These are phyloP conservation scores for Citrullus mucosospermus DNA, from an alignment of 306 rosid species.

Conservation along the genomic window DNA sequence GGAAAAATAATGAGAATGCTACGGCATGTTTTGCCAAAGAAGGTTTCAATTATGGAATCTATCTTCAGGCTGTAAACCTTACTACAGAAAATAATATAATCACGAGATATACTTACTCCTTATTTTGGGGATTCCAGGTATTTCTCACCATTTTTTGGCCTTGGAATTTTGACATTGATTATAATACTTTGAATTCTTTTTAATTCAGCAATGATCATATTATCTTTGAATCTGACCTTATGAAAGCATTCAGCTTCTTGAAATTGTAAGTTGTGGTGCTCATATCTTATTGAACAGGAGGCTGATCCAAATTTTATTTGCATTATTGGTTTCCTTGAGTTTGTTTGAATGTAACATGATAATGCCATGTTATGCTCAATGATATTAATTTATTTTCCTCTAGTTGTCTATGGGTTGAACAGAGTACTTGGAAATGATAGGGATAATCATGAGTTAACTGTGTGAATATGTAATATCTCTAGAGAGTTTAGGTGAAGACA, in stretches of 20 bases:
- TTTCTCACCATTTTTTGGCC: neutral
- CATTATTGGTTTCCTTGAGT: neutral
- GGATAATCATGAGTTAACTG: no score
- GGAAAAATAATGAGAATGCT: slow-evolving; percentile 16
- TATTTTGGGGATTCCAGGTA: slow-evolving; percentile 96
- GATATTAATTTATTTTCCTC: neutral
- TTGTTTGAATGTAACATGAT: neutral
- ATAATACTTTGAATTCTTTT: neutral
- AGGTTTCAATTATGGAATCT: slow-evolving; percentile 46
- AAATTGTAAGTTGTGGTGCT: neutral
- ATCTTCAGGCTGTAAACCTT: slow-evolving; percentile 40
- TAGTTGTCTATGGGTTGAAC: neutral
- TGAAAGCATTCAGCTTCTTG: neutral
- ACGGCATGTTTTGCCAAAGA: slow-evolving; percentile 20
- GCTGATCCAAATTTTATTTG: neutral
- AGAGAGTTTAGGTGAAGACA: neutral
- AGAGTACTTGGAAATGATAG: no score
- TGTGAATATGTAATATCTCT: neutral
- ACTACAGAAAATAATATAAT: slow-evolving; percentile 20
- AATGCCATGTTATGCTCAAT: neutral
- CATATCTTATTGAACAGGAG: neutral
- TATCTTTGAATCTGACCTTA: neutral
- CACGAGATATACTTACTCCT: slow-evolving; percentile 52
- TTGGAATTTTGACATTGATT: neutral
- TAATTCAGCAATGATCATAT: neutral